phyloP scores from a whole-genome alignment of 2,329 filamentous ascomycete species.

The Trichoderma afroharzianum region DNA sequence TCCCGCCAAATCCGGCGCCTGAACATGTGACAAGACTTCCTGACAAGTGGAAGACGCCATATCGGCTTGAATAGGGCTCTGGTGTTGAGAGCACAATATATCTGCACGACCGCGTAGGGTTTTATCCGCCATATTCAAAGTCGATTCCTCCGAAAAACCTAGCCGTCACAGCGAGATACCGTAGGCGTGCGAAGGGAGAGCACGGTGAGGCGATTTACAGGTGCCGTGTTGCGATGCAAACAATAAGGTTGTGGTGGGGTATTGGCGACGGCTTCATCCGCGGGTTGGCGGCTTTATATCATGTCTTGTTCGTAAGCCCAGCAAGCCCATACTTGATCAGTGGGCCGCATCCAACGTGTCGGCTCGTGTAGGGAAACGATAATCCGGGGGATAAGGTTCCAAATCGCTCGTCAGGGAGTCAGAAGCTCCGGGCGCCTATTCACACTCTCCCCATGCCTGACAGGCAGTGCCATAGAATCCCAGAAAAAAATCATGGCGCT shows the following conservation, averaged over 20 bases:
- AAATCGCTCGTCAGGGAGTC: conserved; percentile 14
- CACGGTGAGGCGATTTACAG: conserved; percentile 4
- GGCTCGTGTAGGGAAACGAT: conserved; percentile 6
- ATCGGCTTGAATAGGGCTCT: background rate
- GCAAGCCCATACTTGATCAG: background rate
- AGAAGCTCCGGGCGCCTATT: background rate
- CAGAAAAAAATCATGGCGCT: background rate
- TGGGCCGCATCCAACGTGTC: conserved; percentile 1
- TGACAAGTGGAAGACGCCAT: background rate
- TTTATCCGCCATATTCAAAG: background rate
- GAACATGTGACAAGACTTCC: background rate
- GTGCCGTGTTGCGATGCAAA: background rate
- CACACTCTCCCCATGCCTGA: background rate
- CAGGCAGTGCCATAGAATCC: background rate
- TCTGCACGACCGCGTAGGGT: background rate
- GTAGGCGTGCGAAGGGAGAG: background rate
- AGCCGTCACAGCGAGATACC: background rate
- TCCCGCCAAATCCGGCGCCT: background rate
- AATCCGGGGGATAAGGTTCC: background rate
- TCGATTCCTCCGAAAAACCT: background rate
- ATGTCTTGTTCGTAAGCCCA: background rate
- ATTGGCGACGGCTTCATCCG: background rate
- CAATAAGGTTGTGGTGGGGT: background rate
- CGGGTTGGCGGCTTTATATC: background rate
- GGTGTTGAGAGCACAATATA: background rate